phyloP scores from a whole-genome alignment of 257 asterid genomes.

The Lithospermum erythrorhizon region DNA sequence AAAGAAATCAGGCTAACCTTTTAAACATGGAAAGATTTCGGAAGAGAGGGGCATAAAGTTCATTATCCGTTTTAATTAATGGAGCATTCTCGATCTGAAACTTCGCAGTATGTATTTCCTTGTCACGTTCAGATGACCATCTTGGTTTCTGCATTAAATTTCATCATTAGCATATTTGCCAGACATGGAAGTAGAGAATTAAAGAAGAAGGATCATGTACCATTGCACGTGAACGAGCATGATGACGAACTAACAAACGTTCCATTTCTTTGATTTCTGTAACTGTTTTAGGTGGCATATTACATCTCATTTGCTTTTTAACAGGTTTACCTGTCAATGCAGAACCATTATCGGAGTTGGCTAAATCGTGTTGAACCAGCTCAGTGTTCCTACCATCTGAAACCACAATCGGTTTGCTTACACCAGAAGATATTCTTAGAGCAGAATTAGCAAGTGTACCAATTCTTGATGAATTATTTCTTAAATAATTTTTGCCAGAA shows the following conservation, averaged over 20 bases:
- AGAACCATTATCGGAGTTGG: constrained; percentile 19
- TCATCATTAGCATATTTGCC: background rate
- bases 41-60: constrained; percentile 58
- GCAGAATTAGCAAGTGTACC: constrained; percentile 10
- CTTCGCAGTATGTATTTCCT: constrained; percentile 54
- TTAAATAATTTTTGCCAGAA: constrained; percentile 14
- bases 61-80: constrained; percentile 33
- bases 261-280: constrained; percentile 54
- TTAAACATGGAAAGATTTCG: constrained; percentile 69
- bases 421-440: constrained; percentile 2
- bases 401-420: constrained; percentile 2
- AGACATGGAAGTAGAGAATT: constrained; percentile 5
- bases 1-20: constrained; percentile 36
- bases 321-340: constrained; percentile 16
- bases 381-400: constrained; percentile 8
- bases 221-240: constrained; percentile 82
- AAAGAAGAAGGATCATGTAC: constrained; percentile 27
- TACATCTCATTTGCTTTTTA: constrained; percentile 65
- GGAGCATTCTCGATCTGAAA: constrained; percentile 55
- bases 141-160: constrained; percentile 56
- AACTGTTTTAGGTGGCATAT: constrained; percentile 75
- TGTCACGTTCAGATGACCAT: constrained; percentile 76
- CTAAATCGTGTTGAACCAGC: constrained; percentile 8
- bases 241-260: constrained; percentile 43
- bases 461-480: constrained; percentile 9